Conservation (phyloP, 257 asterid genomes). For the Eustoma russellianum region DNA sequence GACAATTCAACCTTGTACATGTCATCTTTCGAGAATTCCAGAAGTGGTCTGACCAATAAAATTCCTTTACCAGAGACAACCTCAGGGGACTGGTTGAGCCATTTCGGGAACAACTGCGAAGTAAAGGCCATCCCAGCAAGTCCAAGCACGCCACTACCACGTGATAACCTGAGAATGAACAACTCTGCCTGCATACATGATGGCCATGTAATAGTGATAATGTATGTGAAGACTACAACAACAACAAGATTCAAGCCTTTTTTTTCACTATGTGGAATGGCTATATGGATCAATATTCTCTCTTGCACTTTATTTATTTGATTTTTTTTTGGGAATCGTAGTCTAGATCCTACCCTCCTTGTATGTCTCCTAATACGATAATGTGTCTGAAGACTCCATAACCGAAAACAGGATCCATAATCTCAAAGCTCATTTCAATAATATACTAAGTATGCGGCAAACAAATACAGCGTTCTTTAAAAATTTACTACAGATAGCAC, state of each 20-base stretch:
- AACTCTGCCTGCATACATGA: conserved; percentile 87
- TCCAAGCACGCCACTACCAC: conserved; percentile 91
- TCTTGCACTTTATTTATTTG: too few relatives aligned
- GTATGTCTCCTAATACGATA: too few relatives aligned
- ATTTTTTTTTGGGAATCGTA: too few relatives aligned
- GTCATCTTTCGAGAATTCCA: conserved; percentile 78
- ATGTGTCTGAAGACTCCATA: too few relatives aligned
- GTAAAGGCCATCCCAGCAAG: conserved; percentile 89
- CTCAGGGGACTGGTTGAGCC: conserved; percentile 34
- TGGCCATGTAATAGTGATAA: too few relatives aligned
- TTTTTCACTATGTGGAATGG: too few relatives aligned
- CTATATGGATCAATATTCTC: too few relatives aligned
- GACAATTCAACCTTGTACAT: conserved; percentile 60
- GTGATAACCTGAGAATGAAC: conserved; percentile 79
- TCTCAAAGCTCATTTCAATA: too few relatives aligned
- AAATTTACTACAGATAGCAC: neutral
- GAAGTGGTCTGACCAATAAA: conserved; percentile 78
- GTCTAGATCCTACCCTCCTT: too few relatives aligned
- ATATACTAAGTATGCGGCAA: neutral
- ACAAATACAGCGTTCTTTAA: neutral
- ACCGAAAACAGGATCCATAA: too few relatives aligned
- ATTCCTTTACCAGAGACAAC: conserved; percentile 33
- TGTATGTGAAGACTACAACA: too few relatives aligned
- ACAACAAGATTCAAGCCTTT: too few relatives aligned
- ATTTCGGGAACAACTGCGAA: conserved; percentile 43